These are phyloP conservation scores for Cyclostephanos tholiformis DNA, from an alignment of 108 stramenopile genomes.

Conservation along the genomic window DNA sequence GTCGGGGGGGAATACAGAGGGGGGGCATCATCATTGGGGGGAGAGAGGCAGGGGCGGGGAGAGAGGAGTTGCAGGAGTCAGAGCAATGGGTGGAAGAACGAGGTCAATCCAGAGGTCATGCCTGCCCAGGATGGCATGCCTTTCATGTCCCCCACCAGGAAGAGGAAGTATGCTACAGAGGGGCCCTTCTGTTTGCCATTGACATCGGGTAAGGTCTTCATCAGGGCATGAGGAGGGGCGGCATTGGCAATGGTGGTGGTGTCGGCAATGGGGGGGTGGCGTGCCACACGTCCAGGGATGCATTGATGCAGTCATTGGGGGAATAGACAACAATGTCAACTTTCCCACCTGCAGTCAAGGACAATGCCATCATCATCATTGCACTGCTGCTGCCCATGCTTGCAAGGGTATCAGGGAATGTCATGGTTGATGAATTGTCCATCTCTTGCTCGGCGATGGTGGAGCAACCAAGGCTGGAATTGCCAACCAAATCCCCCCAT, in stretches of 20 bases:
- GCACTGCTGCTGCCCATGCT: not conserved
- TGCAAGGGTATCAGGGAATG: not conserved
- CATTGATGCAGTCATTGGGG: not conserved
- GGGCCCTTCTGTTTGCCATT: not conserved
- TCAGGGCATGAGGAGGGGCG: not conserved
- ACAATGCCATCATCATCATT: not conserved
- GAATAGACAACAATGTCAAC: not conserved
- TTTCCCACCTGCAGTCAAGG: not conserved
- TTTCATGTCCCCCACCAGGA: not conserved
- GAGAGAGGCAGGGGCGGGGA: not conserved
- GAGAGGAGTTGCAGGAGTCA: too few relatives aligned
- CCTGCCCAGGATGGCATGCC: slow-evolving; percentile 1
- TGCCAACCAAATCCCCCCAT: slow-evolving; percentile 29
- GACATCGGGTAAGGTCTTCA: not conserved
- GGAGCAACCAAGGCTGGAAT: slow-evolving; percentile 12
- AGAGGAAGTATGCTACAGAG: slow-evolving; percentile 5
- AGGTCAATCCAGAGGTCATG: not conserved
- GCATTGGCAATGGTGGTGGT: too few relatives aligned
- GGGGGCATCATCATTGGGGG: not conserved
- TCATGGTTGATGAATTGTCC: not conserved
- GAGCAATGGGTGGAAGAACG: not conserved
- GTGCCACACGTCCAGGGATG: not conserved
- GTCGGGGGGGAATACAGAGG: not conserved
- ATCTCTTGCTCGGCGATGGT: not conserved
- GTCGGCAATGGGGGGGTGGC: too few relatives aligned